A percentile compares a stretch with the other conserved stretches of the same genome.
phyloP scores from a whole-genome alignment of 2,329 filamentous ascomycete species.

The Colletotrichum sp. region DNA sequence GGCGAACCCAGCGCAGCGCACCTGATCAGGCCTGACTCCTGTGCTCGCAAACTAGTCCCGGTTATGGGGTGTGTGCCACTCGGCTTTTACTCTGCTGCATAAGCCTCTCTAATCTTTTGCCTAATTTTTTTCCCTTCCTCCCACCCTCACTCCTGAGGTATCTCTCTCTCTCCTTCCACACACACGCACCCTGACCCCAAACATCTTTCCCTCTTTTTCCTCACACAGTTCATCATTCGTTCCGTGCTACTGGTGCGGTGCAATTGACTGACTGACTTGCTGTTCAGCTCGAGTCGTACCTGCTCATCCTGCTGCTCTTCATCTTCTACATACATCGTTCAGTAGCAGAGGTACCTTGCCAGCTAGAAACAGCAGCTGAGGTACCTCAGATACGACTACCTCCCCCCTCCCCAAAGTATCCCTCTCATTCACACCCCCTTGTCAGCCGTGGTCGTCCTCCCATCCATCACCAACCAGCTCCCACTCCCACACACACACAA shows the following conservation, averaged over 20 bases:
- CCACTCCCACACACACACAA: not conserved
- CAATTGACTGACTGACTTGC: not conserved
- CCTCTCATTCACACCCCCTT: not conserved
- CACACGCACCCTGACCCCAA: not conserved
- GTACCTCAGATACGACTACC: constrained; percentile 15
- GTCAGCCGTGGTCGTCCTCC: not conserved
- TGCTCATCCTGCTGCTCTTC: not conserved
- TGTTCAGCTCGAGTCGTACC: not conserved
- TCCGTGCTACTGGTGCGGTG: not conserved
- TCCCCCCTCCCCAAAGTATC: not conserved
- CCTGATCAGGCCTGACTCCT: constrained; percentile 22
- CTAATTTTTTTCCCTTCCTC: not conserved
- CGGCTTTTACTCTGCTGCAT: constrained; percentile 17
- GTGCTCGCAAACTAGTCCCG: constrained; percentile 22
- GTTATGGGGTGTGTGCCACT: constrained; percentile 10
- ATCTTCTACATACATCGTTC: not conserved
- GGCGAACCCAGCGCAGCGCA: constrained; percentile 18
- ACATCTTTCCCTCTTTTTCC: not conserved
- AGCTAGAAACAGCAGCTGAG: not conserved
- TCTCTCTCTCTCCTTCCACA: not conserved
- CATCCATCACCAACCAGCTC: constrained; percentile 11
- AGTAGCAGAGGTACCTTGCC: not conserved
- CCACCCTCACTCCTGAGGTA: not conserved
- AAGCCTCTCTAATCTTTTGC: constrained; percentile 11
- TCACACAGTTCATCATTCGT: not conserved